A percentile compares a stretch with the other conserved stretches of the same genome.
phyloP scores from a whole-genome alignment of 1,139 yeast genomes.

The Ogataea hybrid region DNA sequence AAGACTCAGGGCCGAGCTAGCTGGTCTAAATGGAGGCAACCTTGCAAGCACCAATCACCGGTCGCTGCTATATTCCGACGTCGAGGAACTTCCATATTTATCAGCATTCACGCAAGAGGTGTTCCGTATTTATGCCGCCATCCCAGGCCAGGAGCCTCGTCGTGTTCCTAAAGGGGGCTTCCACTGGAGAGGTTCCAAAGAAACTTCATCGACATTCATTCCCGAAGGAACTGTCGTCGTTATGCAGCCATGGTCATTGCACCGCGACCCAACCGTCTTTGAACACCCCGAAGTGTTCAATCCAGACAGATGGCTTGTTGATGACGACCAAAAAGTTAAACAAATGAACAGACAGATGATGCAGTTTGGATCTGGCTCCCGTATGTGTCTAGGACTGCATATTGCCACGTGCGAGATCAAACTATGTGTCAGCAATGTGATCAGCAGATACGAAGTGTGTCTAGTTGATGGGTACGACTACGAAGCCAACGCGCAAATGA shows the following conservation, averaged over 20 bases:
- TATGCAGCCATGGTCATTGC: slow-evolving; percentile 65
- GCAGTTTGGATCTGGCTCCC: slow-evolving; percentile 72
- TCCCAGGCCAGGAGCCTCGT: slow-evolving; percentile 76
- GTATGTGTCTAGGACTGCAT: slow-evolving; percentile 76
- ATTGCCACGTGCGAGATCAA: slow-evolving; percentile 69
- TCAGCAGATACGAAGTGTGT: slow-evolving; percentile 44
- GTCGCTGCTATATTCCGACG: slow-evolving; percentile 26
- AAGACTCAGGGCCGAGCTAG: slow-evolving; percentile 44
- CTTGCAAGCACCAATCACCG: slow-evolving; percentile 7
- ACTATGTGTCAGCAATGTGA: slow-evolving; percentile 51
- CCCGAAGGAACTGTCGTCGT: slow-evolving; percentile 61
- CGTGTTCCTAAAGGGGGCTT: slow-evolving; percentile 39
- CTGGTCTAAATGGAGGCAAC: slow-evolving; percentile 14
- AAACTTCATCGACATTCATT: slow-evolving; percentile 33
- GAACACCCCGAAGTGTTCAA: slow-evolving; percentile 49
- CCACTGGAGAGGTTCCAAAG: slow-evolving; percentile 27
- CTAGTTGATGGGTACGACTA: slow-evolving; percentile 33
- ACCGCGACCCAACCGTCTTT: slow-evolving; percentile 50
- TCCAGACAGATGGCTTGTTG: slow-evolving; percentile 63
- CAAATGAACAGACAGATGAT: slow-evolving; percentile 54
- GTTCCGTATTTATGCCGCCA: slow-evolving; percentile 62
- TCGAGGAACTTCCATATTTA: slow-evolving; percentile 54
- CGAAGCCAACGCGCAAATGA: slow-evolving; percentile 30
- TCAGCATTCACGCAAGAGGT: slow-evolving; percentile 60
- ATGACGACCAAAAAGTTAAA: slow-evolving; percentile 38